These are phyloP conservation scores for Hordeum vulgare DNA, from an alignment of 176 grass and related monocot species.

Conservation along the genomic window DNA sequence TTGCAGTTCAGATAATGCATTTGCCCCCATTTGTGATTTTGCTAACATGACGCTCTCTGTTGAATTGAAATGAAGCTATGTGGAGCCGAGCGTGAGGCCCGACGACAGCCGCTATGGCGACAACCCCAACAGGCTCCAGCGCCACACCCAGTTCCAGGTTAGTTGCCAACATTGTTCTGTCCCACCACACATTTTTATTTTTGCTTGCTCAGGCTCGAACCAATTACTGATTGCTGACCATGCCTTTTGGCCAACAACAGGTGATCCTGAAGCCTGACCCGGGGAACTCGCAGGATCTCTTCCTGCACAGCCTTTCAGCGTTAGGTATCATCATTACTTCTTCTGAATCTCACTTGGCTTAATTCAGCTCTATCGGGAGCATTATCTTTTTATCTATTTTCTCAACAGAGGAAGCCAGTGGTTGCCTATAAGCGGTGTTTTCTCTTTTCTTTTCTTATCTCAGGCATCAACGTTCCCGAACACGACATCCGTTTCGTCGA, in stretches of 20 bases:
- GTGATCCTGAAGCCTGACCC: slow-evolving; percentile 94
- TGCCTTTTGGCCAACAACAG: slow-evolving; percentile 32
- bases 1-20: background rate
- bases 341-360: background rate
- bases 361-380: background rate
- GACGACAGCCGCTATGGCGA: slow-evolving; percentile 93
- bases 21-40: background rate
- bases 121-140: slow-evolving; percentile 94
- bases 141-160: slow-evolving; percentile 97
- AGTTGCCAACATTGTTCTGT: background rate
- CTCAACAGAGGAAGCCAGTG: background rate
- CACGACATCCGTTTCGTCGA: slow-evolving; percentile 98
- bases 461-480: slow-evolving; percentile 70
- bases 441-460: slow-evolving; percentile 1
- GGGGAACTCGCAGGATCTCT: slow-evolving; percentile 89
- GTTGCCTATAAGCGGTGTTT: background rate
- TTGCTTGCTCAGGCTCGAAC: background rate
- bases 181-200: background rate
- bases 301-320: slow-evolving; percentile 85
- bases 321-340: slow-evolving; percentile 38
- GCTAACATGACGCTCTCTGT: background rate
- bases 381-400: background rate
- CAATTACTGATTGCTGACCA: background rate
- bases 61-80: slow-evolving; percentile 58
- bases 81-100: slow-evolving; percentile 86